Evolutionary conservation across 257 asterid species (phyloP), one percentile per base, ranked within the genome.

Genomic region (Gardenia jasminoides): DNA sequence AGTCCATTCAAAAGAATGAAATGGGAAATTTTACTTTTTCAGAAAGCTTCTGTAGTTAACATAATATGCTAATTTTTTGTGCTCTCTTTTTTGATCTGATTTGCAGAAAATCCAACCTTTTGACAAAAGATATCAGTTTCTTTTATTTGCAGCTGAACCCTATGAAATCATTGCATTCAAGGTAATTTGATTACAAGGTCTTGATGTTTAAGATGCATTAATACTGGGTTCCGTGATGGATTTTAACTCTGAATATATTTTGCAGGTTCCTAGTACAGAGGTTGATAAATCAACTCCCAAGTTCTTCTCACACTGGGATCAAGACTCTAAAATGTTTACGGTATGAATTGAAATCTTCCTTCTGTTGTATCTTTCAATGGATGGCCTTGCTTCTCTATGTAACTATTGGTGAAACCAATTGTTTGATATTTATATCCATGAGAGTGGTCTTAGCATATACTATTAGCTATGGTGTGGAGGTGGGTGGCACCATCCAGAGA

Each of bases 261-360:
- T 73, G 69, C 77, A 94, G 98, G 99, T 96, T 83, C 99, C 99
- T 44, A 94, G 99, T 83, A 88, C 84, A 16, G 98, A 96, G 90
- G 88, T 96, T 28, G 99, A 96, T 82, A 96, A 96, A 85, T 88
- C 99, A 73, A 94, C 99, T 66, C 97, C 99, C 73, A 96, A 96
- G 82, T 96, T 96, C 89, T 96, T 94, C 87, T 91, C 99, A 47
- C 97, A 93, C 79, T 96, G 98, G 99, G 98, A 92, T 86, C 97
- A 97, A 52, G 99, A 96, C 86, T 89, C 98, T 1, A 94, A 96
- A 88, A 96, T 94, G 99, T 96, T 96, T 82, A 94, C 98, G 81
- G 97, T 94, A 82, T 15, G 90, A 77, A 31, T 56, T 71, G 61
- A 56, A 74, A 50, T 80, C 13, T 62, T 64, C 22, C 67, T 52